Conservation (phyloP, 225 moss, liverwort and hornwort species). For the Marchantia polymorpha region DNA sequence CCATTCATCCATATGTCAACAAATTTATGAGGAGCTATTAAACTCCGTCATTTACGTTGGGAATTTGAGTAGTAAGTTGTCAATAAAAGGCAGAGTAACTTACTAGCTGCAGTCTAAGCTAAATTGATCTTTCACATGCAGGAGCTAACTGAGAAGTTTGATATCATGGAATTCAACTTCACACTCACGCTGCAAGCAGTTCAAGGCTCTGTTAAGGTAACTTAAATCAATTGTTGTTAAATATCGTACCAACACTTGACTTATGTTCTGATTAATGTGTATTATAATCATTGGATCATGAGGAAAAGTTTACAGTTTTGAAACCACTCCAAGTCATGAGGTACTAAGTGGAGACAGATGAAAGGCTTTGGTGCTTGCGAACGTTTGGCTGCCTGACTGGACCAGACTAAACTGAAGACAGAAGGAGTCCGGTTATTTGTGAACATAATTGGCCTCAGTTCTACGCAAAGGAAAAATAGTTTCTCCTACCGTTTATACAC, state of each 20-base stretch:
- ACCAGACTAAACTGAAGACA: no score
- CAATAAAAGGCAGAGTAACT: background rate
- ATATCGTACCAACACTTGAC: no score
- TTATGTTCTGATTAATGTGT: no score
- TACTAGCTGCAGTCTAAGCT: background rate
- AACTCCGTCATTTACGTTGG: no score
- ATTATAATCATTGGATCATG: no score
- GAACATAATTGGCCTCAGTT: no score
- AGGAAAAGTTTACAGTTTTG: no score
- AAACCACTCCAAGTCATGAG: background rate
- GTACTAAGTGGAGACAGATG: background rate
- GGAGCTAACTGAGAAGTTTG: conserved; percentile 69
- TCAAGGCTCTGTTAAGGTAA: conserved; percentile 53
- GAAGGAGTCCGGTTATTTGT: no score
- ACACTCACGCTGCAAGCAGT: conserved; percentile 49
- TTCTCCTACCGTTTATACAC: no score
- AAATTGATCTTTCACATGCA: conserved; percentile 12
- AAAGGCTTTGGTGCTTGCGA: background rate
- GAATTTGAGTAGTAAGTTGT: background rate
- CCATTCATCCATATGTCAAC: no score
- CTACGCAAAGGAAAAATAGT: no score
- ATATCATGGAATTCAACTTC: conserved; percentile 70
- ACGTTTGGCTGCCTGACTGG: background rate
- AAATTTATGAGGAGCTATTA: no score
- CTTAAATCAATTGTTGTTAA: background rate